These are phyloP conservation scores for Bruguiera hainesii DNA, from an alignment of 441 rosid species.

Conservation along the genomic window DNA sequence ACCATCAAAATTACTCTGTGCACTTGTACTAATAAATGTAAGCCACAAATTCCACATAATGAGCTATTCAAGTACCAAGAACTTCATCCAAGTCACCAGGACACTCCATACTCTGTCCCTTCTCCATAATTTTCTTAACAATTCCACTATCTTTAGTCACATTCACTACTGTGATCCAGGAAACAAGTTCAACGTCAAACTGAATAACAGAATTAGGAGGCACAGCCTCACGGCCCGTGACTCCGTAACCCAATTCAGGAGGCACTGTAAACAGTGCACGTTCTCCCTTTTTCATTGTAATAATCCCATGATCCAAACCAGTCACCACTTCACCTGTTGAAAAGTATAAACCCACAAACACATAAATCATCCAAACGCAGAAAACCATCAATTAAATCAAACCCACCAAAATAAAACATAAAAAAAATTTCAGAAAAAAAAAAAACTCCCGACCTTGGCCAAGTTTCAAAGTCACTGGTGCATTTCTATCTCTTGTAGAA, in stretches of 20 bases:
- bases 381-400: not conserved
- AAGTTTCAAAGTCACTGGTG: conserved; percentile 41
- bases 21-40: not conserved
- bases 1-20: not conserved
- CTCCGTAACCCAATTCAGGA: conserved; percentile 46
- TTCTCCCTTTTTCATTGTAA: conserved; percentile 57
- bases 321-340: conserved; percentile 38
- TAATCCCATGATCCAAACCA: conserved; percentile 51
- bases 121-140: conserved; percentile 48
- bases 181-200: conserved; percentile 51
- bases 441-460: conserved; percentile 37
- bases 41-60: conserved; percentile 18
- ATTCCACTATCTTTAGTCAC: conserved; percentile 56
- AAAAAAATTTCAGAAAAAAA: not conserved
- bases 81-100: conserved; percentile 66
- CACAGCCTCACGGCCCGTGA: conserved; percentile 33
- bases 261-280: conserved; percentile 51
- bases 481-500: conserved; percentile 43
- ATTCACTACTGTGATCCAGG: conserved; percentile 55
- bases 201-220: conserved; percentile 41
- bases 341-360: conserved; percentile 3
- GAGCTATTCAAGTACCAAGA: conserved; percentile 35
- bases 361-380: not conserved
- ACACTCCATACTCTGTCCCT: conserved; percentile 34
- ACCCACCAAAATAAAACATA: not conserved